phyloP scores from a whole-genome alignment of 2,329 filamentous ascomycete species.

The Sporothrix brunneoviolacea region DNA sequence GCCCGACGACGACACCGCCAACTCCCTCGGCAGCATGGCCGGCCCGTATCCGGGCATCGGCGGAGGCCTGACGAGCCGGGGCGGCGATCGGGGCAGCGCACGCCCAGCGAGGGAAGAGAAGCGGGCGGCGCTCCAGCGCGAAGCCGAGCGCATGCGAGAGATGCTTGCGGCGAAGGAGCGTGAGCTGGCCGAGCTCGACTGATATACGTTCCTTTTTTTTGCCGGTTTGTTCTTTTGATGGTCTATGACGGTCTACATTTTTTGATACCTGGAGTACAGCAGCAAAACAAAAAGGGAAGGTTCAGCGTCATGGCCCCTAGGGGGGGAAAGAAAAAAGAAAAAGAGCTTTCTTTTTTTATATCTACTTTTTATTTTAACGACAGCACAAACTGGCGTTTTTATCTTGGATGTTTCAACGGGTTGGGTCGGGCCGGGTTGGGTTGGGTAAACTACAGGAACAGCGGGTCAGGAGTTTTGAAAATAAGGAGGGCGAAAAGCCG shows the following conservation, averaged over 20 bases:
- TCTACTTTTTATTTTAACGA: too few relatives aligned
- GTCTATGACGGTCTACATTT: neutral
- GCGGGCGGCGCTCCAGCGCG: conserved; percentile 59
- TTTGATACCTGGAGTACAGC: too few relatives aligned
- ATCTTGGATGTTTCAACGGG: too few relatives aligned
- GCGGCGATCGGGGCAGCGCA: conserved; percentile 24
- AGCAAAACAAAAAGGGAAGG: too few relatives aligned
- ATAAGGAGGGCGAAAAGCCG: too few relatives aligned
- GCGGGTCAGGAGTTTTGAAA: too few relatives aligned
- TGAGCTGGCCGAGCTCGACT: conserved; percentile 50
- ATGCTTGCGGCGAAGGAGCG: conserved; percentile 66
- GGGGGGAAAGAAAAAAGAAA: too few relatives aligned
- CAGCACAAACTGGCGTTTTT: too few relatives aligned
- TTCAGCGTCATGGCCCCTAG: too few relatives aligned
- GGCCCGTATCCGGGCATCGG: conserved; percentile 15
- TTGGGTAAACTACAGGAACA: too few relatives aligned
- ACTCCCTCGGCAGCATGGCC: conserved; percentile 17
- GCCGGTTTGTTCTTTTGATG: neutral
- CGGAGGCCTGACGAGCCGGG: neutral
- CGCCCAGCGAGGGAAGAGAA: conserved; percentile 41
- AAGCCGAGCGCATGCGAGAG: conserved; percentile 70
- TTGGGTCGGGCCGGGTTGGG: too few relatives aligned
- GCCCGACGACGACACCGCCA: conserved; percentile 30
- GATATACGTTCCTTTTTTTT: neutral
- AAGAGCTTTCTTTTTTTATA: too few relatives aligned